These are phyloP conservation scores for Kondoa subrosea DNA, from an alignment of 768 basidiomycete species.

Conservation along the genomic window DNA sequence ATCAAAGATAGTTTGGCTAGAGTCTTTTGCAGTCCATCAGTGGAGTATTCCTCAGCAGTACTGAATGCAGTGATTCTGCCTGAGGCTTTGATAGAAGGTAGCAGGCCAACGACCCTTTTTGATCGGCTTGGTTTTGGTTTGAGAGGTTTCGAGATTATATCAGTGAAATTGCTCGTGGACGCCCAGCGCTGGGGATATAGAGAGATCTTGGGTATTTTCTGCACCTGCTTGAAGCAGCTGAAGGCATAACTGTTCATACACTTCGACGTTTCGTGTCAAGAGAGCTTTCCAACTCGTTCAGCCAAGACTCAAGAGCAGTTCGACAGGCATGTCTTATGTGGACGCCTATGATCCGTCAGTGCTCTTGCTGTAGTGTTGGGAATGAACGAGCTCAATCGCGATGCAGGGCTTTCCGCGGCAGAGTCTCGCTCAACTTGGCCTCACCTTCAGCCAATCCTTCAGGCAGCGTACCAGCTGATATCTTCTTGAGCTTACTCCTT, in stretches of 20 bases:
- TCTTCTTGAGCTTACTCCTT: constrained; percentile 24
- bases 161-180: not conserved
- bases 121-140: not conserved
- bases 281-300: not conserved
- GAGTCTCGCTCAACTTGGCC: constrained; percentile 9
- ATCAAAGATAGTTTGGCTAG: constrained; percentile 18
- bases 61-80: constrained; percentile 21
- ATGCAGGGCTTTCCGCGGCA: constrained; percentile 6
- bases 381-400: not conserved
- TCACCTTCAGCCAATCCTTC: not conserved
- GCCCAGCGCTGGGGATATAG: not conserved
- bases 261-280: not conserved
- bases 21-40: constrained; percentile 17
- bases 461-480: constrained; percentile 24
- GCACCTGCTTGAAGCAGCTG: not conserved
- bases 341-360: not conserved
- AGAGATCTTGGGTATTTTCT: not conserved
- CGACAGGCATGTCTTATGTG: not conserved
- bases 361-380: not conserved
- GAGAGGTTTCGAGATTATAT: not conserved
- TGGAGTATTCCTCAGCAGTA: constrained; percentile 25
- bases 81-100: constrained; percentile 11
- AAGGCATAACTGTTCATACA: not conserved
- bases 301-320: not conserved
- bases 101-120: not conserved